Percentiles rank a stretch among this genome's conserved stretches.
These are phyloP conservation scores for Cladophialophora carrionii DNA, from an alignment of 2,329 filamentous ascomycete species.

Conservation along the genomic window DNA sequence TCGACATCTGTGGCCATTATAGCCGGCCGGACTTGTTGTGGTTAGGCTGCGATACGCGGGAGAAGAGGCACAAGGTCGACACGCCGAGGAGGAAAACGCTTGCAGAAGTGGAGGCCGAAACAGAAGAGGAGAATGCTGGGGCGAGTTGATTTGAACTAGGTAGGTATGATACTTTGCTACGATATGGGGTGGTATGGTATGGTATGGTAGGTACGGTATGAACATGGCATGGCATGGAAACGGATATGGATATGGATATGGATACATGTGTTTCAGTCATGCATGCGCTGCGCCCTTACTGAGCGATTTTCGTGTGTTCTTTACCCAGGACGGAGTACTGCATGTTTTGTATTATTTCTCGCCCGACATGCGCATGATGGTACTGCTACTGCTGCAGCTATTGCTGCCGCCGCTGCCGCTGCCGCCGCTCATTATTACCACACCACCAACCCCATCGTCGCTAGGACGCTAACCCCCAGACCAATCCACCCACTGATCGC, in stretches of 20 bases:
- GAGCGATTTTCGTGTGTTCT: too few species aligned
- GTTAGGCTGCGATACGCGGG: conserved; percentile 44
- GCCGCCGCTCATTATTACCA: conserved; percentile 11
- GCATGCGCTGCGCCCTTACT: too few species aligned
- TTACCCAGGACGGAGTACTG: too few species aligned
- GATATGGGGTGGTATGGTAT: neutral
- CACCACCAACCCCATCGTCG: conserved; percentile 24
- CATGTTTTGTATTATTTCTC: too few species aligned
- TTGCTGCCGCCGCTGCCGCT: too few species aligned
- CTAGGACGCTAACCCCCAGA: conserved; percentile 21
- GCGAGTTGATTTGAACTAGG: neutral
- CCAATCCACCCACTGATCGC: conserved; percentile 66
- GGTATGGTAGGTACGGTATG: neutral
- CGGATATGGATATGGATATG: neutral
- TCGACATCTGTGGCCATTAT: conserved; percentile 57
- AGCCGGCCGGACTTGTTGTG: conserved; percentile 57
- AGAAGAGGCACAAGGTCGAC: conserved; percentile 32
- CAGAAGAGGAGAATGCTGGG: neutral
- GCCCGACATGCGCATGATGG: neutral
- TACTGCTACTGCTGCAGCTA: neutral
- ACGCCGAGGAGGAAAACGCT: neutral
- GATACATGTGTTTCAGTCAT: neutral
- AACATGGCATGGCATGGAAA: neutral
- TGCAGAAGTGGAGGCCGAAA: neutral
- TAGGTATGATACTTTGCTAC: neutral